Conservation (phyloP, 2,329 filamentous ascomycete genomes). For the Pseudocercospora pini-densiflorae region DNA sequence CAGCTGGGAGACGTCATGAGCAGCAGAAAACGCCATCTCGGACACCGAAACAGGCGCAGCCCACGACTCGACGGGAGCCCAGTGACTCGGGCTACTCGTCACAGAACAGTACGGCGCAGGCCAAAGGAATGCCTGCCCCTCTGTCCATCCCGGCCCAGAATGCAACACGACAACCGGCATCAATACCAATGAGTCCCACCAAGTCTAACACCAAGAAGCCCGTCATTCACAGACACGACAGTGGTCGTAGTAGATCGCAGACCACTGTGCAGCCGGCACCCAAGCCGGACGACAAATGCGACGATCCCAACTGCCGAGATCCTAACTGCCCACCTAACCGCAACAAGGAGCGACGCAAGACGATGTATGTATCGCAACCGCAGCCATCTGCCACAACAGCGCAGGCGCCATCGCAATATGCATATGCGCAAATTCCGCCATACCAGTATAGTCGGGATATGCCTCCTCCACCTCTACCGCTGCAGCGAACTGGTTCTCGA, state of each 20-base stretch:
- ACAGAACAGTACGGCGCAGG: conserved; percentile 25
- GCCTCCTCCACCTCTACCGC: conserved; percentile 27
- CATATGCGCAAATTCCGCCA: conserved; percentile 23
- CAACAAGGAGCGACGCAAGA: conserved; percentile 33
- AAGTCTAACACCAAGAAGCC: conserved; percentile 29
- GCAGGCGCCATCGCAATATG: conserved; percentile 14
- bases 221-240: conserved; percentile 34
- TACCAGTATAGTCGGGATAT: conserved; percentile 27
- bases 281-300: conserved; percentile 44
- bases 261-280: conserved; percentile 13
- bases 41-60: conserved; percentile 33
- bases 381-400: conserved; percentile 15
- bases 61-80: conserved; percentile 46
- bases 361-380: conserved; percentile 21
- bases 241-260: conserved; percentile 46
- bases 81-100: conserved; percentile 68
- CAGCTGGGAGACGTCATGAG: conserved; percentile 42
- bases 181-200: conserved; percentile 16
- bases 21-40: conserved; percentile 29
- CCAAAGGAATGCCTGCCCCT: conserved; percentile 15
- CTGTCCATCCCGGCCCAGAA: conserved; percentile 11
- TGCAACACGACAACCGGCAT: conserved; percentile 14
- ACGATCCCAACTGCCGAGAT: conserved; percentile 52
- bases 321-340: conserved; percentile 37
- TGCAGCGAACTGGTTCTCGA: conserved; percentile 23